Conservation (phyloP, 768 basidiomycete species). For the Termitomyces sp. region DNA sequence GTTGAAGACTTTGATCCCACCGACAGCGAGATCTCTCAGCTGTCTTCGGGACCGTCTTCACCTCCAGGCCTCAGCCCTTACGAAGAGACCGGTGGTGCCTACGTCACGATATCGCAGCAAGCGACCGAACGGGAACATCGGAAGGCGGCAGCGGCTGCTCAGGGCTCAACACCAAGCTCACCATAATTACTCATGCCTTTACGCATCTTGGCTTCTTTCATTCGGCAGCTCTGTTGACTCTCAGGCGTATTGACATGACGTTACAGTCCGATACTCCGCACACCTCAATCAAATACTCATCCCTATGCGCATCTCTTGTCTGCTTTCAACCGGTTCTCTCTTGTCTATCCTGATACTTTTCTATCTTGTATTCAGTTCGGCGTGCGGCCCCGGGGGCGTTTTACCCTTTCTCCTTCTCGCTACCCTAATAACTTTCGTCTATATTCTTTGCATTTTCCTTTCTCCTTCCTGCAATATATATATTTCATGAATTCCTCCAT, state of each 20-base stretch:
- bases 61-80: constrained; percentile 62
- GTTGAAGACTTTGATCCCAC: constrained; percentile 70
- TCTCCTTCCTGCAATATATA: constrained; percentile 8
- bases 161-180: constrained; percentile 10
- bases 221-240: constrained; percentile 12
- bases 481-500: constrained; percentile 14
- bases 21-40: constrained; percentile 51
- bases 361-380: constrained; percentile 12
- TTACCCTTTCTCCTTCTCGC: constrained; percentile 15
- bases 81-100: constrained; percentile 79
- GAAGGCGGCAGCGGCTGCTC: constrained; percentile 18
- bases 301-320: constrained; percentile 16
- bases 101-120: constrained; percentile 80
- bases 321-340: constrained; percentile 7
- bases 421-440: constrained; percentile 10
- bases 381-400: constrained; percentile 21
- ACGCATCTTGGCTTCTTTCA: constrained; percentile 16
- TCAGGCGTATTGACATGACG: constrained; percentile 16
- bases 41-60: constrained; percentile 48
- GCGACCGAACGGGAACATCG: constrained; percentile 66
- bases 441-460: constrained; percentile 20
- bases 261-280: constrained; percentile 3
- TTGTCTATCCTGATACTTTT: constrained; percentile 12
- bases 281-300: constrained; percentile 10
- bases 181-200: constrained; percentile 17